Evolutionary conservation across 176 grass and related monocot genomes (phyloP), one percentile per base, ranked within the genome.

Genomic region (Oryza australiensis): DNA sequence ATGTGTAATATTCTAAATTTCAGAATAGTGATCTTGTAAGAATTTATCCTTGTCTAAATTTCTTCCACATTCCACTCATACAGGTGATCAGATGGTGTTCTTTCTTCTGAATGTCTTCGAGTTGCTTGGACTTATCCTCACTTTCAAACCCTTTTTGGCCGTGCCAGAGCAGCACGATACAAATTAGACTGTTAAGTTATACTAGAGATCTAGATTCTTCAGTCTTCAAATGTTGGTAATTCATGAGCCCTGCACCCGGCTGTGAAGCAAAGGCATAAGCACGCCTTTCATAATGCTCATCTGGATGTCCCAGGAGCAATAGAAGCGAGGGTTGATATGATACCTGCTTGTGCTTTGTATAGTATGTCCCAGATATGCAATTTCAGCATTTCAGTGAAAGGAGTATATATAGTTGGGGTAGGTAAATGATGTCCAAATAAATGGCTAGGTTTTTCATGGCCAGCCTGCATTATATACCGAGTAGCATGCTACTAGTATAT

Each of bases 21-120:
- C 43, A 23, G 29, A 60, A 35, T n/a, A 62, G 34, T 32, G 24
- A 32, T 72, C 16, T 62, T 82, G n/a, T 59, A 16, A 23, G 1
- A 18, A 22, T 65, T 41, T 79, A 10, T 7, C 46, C 26, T 13
- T 23, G 9, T 9, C 0, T 82, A 74, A 86, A 29, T 57, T 51
- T 29, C 11, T 7, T 38, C 10, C 34, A n/a, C n/a, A n/a, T 37
- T 37, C 35, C 35, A 60, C 33, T 27, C 18, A 3, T 76, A 23
- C 85, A 96, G 93, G 93, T 85, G 88, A 96, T 69, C 68, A 84
- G 48, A 87, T 96, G 72, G 86, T 96, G n/a, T 96, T 96, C 83
- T 80, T 96, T 60, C 81, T 95, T 51, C 23, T 95, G 72, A 90
- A 86, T 30, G 7, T 88, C 16, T 15, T 95, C 16, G 93, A 87